Evolutionary conservation across 768 basidiomycete genomes (phyloP), one percentile per base, ranked within the genome.

Genomic region (Leccinum pellstonianum): DNA sequence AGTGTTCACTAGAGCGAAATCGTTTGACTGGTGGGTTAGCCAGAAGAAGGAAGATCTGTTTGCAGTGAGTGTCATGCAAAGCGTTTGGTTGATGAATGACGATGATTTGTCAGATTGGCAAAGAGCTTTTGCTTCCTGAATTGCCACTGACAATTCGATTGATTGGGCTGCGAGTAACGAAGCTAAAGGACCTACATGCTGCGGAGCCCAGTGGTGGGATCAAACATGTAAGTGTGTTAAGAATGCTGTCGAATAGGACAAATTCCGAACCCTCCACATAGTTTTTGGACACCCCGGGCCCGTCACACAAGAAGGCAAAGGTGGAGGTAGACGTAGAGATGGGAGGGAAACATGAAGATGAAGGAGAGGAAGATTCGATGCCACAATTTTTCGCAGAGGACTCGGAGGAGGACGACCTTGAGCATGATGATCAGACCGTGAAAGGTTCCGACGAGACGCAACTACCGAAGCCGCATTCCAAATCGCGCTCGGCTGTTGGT

Each of bases 111-210:
- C 68, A 93, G 86, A 86, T 85, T 54, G 95, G 93, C 7, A 87
- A 88, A 64, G 90, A 92, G 56, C 79, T 98, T 12, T 78, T 99
- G 14, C 79, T 87, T 58, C 82, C 88, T 7, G 94, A 95, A 72
- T 74, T 91, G 37, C 93, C 93, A 1, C 71, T 95, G 29, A 85
- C 82, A 31, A 76, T 98, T 23, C 83, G 96, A 33, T 78, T 99
- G 21, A 88, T 99, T 63, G 96, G 96, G 5, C 76, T 99, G 27
- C 80, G 95, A 49, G 81, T 96, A 10, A 95, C 92, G 4, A 95
- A 92, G 62, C 76, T 99, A 64, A 91, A 91, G 68, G 96, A 99
- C 74, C 74, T 95, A 31, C 81, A 82, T 58, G 79, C 79, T 6
- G 60, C 68, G 48, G 73, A 78, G 43, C 70, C 78, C 12, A 46